Base-by-base conservation (phyloP, 768 basidiomycete genomes). In the Leccinum truebloodii region DNA sequence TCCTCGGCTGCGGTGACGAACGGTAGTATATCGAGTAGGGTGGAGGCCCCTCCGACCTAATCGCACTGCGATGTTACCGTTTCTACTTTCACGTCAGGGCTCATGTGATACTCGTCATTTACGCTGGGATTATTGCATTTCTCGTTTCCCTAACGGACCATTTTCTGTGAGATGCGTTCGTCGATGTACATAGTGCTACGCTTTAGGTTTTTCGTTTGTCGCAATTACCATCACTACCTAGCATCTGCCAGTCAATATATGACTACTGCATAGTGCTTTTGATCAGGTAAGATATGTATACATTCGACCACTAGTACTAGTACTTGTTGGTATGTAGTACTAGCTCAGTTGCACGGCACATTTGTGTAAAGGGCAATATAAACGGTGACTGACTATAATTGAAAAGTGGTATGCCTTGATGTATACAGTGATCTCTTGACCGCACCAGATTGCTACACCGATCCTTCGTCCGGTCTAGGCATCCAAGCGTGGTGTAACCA, bases 31-130 rank as follows among this genome's bases (percentile, higher is more conserved):
- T 58, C 73, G 56, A 72, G 72, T 65, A 75, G 83, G 76, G 67
- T 75, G 57, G 84, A 83, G 39, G 72, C 75, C 14, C 73, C 79
- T 60, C 75, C 78, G 57, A 68, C 76, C 60, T 79, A 69, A 73
- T n/a, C 22, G 12, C 46, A 49, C 22, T 8, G 14, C 26, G 52
- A 53, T 30, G 9, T 18, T 52, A 12, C 30, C 51, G 32, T 35
- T 30, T 61, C 22, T 62, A 22, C 61, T 62, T 51, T 59, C 30
- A 26, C 54, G 50, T 59, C 51, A 22, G 65, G 62, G 63, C 54
- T 57, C 46, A 56, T 67, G 67, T 65, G 59, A 50, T 67, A 22
- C 55, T 64, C 58, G 55, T 65, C 54, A 51, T 64, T 51, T 66
- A 57, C 64, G 68, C 59, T 34, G 67, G 69, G 61, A 60, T 68